Base-by-base conservation (phyloP, 768 basidiomycete genomes). In the Tulasnella sp. region DNA sequence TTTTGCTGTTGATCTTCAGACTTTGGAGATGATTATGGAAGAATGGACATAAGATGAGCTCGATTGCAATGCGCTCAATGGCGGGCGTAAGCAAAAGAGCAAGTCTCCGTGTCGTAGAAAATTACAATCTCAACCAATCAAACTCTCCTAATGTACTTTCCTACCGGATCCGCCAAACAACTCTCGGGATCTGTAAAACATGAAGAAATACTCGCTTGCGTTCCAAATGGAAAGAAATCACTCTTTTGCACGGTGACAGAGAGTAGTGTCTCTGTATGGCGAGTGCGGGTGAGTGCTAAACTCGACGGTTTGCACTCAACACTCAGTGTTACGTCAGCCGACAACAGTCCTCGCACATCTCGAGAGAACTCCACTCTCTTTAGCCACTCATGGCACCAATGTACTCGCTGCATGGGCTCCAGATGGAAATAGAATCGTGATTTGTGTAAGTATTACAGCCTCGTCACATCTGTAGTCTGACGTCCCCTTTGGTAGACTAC, bases 381-480 rank as follows among this genome's bases (percentile, higher is more conserved):
- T 93, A 33, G 64, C 73, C 48, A 81, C 85, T 53, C 90, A 92
- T 62, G 91, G 91, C n/a, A 75, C 79, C 59, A 93, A 90, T 58
- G 55, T 72, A 16, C 66, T 73, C 46, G 77, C 76, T 10, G 74
- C 78, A 59, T 96, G 91, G 90, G 79, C 89, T 15, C 79, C 81
- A 47, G 88, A 91, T 62, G 81, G 83, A 29, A 71, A 72, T 59
- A 72, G 78, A 58, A 77, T 96, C 42, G 76, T 91, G 47, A 74
- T 96, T 19, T 78, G 83, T 66, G 91, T 85, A 52, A 48, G 78
- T 22, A 20, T 16, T 64, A 5, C 16, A 19, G 1, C 28, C 2
- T 43, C 35, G 24, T 45, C 25, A 13, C 24, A 25, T 37, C 48
- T 28, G 16, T 47, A 19, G 45, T 15, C 5, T 45, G 28, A 4